Base-by-base conservation (phyloP, 768 basidiomycete species). In the Fomitopsis pulvina region DNA sequence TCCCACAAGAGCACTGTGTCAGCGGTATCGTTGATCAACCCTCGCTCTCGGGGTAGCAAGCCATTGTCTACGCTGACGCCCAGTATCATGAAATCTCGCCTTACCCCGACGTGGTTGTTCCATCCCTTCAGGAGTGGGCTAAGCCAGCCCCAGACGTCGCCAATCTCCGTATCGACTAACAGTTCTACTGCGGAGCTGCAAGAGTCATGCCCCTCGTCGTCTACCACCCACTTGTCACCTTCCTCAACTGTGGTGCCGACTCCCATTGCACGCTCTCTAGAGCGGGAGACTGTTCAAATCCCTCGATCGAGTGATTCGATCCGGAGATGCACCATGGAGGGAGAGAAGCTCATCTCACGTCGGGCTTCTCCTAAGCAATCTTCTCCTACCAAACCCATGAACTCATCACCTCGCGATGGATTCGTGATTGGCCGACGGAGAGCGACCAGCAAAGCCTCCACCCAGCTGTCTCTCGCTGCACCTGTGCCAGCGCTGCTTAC, bases 31-130 rank as follows among this genome's bases (percentile, higher is more conserved):
- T 52, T 64, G 44, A 61, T 45, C 32, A 52, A 50, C 16, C 52
- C 60, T 27, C 20, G 45, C 27, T 4, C 27, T 12, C 43, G 51
- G 1, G 34, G 48, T 6, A 41, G 60, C 20, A 62, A 65, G 34
- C 55, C 70, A 20, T 57, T 60, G 20, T 57, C 68, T 37, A 59
- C 63, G 5, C 75, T 73, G 24, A 61, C 67, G 2, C 68, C 73
- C 1, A 49, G 79, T 0, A 68, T 54, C 26, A 51, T 74, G 45
- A 57, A 50, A 10, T 80, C 85, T 2, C 86, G 81, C 58, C 72
- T 87, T 34, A 71, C 86, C 1, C 78, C 87, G 1, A 74, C 83
- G n/a, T 90, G 88, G 88, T 65, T 90, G 10, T 84, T 88, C 64
- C 86, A 81, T 58, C 77, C 83, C 4, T 90, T 91, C 64, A 72